Evolutionary conservation across 1,139 yeast genomes (phyloP), one percentile per base, ranked within the genome.

Genomic region (Pichia sp.): DNA sequence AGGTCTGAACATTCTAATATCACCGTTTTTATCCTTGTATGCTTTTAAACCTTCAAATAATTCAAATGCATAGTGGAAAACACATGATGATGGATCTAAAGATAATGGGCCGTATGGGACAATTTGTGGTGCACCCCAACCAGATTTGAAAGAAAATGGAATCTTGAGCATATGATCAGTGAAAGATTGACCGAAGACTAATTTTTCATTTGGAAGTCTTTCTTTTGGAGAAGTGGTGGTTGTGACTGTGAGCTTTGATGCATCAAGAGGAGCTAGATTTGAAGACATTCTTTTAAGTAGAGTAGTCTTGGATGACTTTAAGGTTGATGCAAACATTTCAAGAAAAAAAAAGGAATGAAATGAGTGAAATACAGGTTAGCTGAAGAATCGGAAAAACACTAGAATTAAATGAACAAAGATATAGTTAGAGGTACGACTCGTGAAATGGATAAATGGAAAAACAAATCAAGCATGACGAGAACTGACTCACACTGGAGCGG

Each of bases 31-130:
- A 59, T 85, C 91, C 62, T 81, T 79, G 77, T 90, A 93, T 9
- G 98, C 98, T 75, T 93, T 93, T 77, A 93, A 77, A 59, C 99
- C 99, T 75, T 93, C 99, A 63, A 93, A 93, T 60, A 93, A 79
- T 70, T 90, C 96, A 67, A 93, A 93, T 1, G 96, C 93, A 65
- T 93, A 93, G 73, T 93, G 99, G 71, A 93, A 82, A 38, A 91
- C 98, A 65, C 84, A 79, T 14, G 95, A 72, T 16, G 97, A 83
- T 39, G 99, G 99, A 64, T 90, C 96, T 53, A 93, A 71, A 22
- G 74, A 63, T 54, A 93, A 72, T 48, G 81, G 80, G 53, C 84
- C 93, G 71, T 88, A 90, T 34, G 98, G 97, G 62, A 80, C 80
- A 67, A 93, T 91, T 64, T 79, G 80, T 44, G 99, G 98, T 30